Evolutionary conservation across 306 rosid genomes (phyloP), one percentile per base, ranked within the genome.

Genomic region (Castanospermum australe): DNA sequence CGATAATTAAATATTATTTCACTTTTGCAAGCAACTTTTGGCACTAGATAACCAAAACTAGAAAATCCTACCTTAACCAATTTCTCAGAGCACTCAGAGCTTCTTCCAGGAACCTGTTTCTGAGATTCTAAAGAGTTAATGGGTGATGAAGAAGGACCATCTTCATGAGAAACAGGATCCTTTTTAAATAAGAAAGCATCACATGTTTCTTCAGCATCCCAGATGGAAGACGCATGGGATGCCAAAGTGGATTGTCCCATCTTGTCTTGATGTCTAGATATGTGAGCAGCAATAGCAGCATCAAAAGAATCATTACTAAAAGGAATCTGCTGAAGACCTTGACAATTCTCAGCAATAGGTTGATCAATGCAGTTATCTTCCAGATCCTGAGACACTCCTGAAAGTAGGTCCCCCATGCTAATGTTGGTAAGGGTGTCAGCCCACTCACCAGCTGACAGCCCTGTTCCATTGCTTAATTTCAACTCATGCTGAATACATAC

Each of bases 231-330:
- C 86, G 78, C 78, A 59, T 91, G 88, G 36, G 91, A 84, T 64
- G 83, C 83, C 84, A 90, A 47, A 71, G 83, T 75, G 38, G 97
- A 77, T 66, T 89, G 86, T 36, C 75, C 91, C 65, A 78, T 90
- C 86, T 85, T 93, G 64, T 81, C 85, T 83, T 87, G 89, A 81
- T 95, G 95, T 80, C 82, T 85, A 73, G 92, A 88, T 67, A 94
- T 86, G 90, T 94, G 97, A 72, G 99, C 97, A 67, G 99, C 99
- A 84, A 95, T 95, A 59, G 93, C 99, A 84, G 97, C 99, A 89
- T 95, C 99, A 88, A 95, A 95, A 12, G 99, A 95, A 73, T 95
- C 99, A 75, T 97, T 79, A 81, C 96, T 88, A 81, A 95, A 93
- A 25, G 99, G 89, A 64, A 93, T 83, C 84, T 93, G 95, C 82